Base-by-base conservation (phyloP, 306 rosid species). In the Castanopsis chinensis region DNA sequence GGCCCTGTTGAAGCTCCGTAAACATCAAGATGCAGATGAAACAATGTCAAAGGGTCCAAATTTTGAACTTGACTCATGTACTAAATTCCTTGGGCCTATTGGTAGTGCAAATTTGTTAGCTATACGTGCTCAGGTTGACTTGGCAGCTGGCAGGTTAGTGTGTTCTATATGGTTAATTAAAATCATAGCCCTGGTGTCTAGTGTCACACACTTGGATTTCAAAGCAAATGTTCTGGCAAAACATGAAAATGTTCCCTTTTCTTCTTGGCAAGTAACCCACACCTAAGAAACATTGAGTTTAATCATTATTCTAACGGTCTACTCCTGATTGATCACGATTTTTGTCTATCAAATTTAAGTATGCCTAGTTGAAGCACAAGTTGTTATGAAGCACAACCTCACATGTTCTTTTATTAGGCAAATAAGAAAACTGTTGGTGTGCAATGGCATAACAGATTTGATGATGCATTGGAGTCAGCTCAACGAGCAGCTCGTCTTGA, bases 81-180 rank as follows among this genome's bases (percentile, higher is more conserved):
- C 87, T 10, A 91, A 80, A 83, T 92, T 91, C 84, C 88, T 92
- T 33, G 98, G 98, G 60, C 93, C 97, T 27, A 80, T 91, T 83
- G 78, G 89, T 61, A 89, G 84, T 15, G 90, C 97, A 21, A 88
- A 82, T 80, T 78, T 92, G 83, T 75, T 94, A 74, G 88, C 77
- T 5, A 87, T 83, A n/a, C 85, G 84, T 54, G 94, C 97, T 59
- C 92, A 81, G 53, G 91, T 94, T 71, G 84, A 92, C 78, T 27
- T 94, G 79, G 88, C 89, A 74, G 74, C 81, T 14, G 97, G 97
- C 74, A 94, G 97, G 98, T 94, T 75, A 72, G 80, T 75, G 61
- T 84, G 56, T 82, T 55, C 25, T 23, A 35, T 35, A 59, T 32
- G 5, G 8, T 33, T 65, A 12, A 60, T 33, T 65, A 12, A 60